Conservation (phyloP, 2,329 filamentous ascomycete species). For the Aspergillus sergii region DNA sequence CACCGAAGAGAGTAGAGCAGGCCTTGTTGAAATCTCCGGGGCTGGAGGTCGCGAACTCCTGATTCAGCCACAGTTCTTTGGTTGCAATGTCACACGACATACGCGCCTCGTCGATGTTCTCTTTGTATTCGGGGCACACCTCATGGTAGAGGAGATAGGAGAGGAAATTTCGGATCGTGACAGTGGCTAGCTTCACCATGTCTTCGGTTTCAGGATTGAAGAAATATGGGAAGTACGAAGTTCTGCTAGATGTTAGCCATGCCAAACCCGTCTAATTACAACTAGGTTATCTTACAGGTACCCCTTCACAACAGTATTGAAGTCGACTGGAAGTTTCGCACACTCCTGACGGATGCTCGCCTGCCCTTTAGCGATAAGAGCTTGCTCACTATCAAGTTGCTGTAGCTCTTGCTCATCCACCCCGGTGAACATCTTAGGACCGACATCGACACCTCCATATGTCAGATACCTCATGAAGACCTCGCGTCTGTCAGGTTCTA, state of each 20-base stretch:
- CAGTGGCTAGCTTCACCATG: conserved; percentile 62
- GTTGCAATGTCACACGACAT: conserved; percentile 67
- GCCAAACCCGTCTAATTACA: neutral
- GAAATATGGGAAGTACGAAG: conserved; percentile 58
- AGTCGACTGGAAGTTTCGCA: conserved; percentile 77
- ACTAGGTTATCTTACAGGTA: conserved; percentile 65
- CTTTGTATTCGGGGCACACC: conserved; percentile 78
- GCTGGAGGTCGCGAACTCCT: conserved; percentile 55
- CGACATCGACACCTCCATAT: conserved; percentile 76
- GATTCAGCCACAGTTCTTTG: conserved; percentile 65
- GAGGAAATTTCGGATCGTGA: conserved; percentile 80
- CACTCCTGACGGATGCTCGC: conserved; percentile 52
- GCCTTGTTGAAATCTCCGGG: conserved; percentile 83
- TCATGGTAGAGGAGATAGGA: conserved; percentile 83
- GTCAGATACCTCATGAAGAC: conserved; percentile 80
- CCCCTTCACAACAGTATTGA: conserved; percentile 72
- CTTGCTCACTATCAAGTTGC: conserved; percentile 64
- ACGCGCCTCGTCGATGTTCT: conserved; percentile 68
- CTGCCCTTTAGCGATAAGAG: conserved; percentile 63
- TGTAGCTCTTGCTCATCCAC: conserved; percentile 65
- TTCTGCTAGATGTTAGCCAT: conserved; percentile 41
- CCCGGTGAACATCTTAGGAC: conserved; percentile 64
- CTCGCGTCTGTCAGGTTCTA: conserved; percentile 62
- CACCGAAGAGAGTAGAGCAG: conserved; percentile 69
- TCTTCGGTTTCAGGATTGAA: conserved; percentile 58